Base-by-base conservation (phyloP, 306 rosid genomes). In the Acacia melanoxylon region DNA sequence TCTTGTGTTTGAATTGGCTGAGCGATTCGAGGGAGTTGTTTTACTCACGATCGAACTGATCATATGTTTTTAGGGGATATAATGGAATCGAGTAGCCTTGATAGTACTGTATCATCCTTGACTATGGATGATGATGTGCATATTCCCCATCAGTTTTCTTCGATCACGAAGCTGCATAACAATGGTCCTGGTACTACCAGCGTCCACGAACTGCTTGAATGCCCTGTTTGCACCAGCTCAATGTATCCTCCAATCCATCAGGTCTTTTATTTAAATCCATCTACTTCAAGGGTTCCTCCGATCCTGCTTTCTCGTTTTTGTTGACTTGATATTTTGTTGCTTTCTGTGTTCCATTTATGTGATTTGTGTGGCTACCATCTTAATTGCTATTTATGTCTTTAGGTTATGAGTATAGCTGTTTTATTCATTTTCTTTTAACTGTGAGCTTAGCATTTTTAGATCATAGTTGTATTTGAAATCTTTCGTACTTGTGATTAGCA, bases 181-280 rank as follows among this genome's bases (percentile, higher is more conserved):
- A 86, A 35, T 80, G 81, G 62, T 15, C 87, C 85, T 71, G 58
- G 75, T 37, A 79, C 86, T 45, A 83, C 91, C 49, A 86, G 88
- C 82, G 87, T 90, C 35, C 88, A 90, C 56, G 89, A 88, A 82
- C 90, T 90, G 76, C 93, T 90, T 84, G 93, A 90, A 86, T 90
- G 93, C 80, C 93, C 93, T 65, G 93, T 90, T 62, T 90, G 93
- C 74, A 86, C 91, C 76, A 88, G 88, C 75, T 90, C 91, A 31
- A 90, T 90, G 91, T 90, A 90, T 87, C 93, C 93, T 86, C 93
- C 93, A 66, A 90, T 90, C 82, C 93, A 87, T 78, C 93, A 90
- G 93, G 93, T 90, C 13, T 40, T 82, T 81, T 25, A 61, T 78
- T 72, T 19, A 4, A 4, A 54, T 82, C 80, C 76, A 33, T 67